Evolutionary conservation across 106 monocot species (phyloP), one percentile per base, ranked within the genome.

Genomic region (Dendrobium nobile): DNA sequence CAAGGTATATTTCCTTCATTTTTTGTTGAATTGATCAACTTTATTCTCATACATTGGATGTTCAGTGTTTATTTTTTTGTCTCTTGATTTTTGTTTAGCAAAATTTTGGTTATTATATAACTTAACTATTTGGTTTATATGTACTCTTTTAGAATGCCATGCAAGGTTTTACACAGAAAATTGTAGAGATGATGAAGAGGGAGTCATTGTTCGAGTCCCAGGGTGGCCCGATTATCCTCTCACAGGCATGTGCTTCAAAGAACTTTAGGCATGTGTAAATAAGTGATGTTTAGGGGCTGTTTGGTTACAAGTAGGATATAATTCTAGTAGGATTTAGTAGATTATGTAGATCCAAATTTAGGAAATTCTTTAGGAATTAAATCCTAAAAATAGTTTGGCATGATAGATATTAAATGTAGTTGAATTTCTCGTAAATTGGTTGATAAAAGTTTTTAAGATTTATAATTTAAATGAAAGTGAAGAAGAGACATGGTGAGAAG

Each of bases 211-310:
- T 85, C 82, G 96, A 92, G 77, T 92, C 96, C 15, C 94, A 97
- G 77, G 96, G 94, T 73, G 96, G 96, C 47, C 96, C 96, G 7
- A 97, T 97, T 56, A 97, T 97, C 82, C 90, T 97, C 64, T 90
- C 96, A 47, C 91, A 93, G 89, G 92, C 80, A 89, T 45, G 59
- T 47, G 24, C 67, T 44, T 13, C 44, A 45, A 67, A 24, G 9
- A 28, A 28, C 17, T 26, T 44, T 51, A n/a, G 54, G 54, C 45
- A 61, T 28, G 73, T 54, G 48, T 78, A 13, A 51, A 15, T 51
- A 13, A 51, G 51, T 51, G 0, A 51, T 51, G 3, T 51, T 22
- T 15, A 18, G 61, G 7, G 56, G 56, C 44, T 37, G 4, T 42
- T 78, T 54, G 7, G 58, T 55, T 72, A 9, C 31, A 33, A 27